Evolutionary conservation across 345 rosid genomes (phyloP), one percentile per base, ranked within the genome.

Genomic region (Aquilaria malaccensis): DNA sequence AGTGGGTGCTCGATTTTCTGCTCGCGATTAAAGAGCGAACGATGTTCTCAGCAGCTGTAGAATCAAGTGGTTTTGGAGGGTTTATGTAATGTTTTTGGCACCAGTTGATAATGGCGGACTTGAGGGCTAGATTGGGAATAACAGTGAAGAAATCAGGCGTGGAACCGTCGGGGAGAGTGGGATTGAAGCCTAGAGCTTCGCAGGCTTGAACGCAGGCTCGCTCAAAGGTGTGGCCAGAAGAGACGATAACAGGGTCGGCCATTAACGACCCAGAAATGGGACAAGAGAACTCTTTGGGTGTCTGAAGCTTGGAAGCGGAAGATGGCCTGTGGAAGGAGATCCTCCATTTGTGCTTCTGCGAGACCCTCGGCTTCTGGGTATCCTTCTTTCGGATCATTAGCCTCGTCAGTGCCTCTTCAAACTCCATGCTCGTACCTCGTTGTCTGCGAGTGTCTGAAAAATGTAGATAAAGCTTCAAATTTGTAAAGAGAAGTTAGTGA

Each of bases 211-310:
- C 85, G 41, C 85, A 83, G 45, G 72, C 76, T 50, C 91, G 74
- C 33, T 94, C 99, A 56, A 84, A 94, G 33, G 91, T 77, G 74
- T 94, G 97, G 30, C 99, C 99, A 2, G 97, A 94, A 48, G 96
- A 76, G 70, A 94, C 95, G 12, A 94, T 86, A 11, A 90, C 83
- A 3, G 99, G 97, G 29, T 88, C 99, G 0, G 77, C 76, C 99
- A 94, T 94, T 67, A 90, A 66, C 14, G 73, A 74, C 32, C 79
- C 84, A 0, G 96, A 86, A 69, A 94, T 66, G 0, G 90, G 95
- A 66, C 99, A 94, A 45, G 80, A 72, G 62, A 90, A 90, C 63
- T 90, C 97, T 11, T 65, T 6, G 1, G 90, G 96, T 1, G 57
- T 32, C 15, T 45, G 50, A n/a, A 47, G 46, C 12, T 56, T 59